A percentile compares a stretch with the other conserved stretches of the same genome.
Conservation (phyloP, 2,329 filamentous ascomycete genomes). For the Fusarium napiforme region DNA sequence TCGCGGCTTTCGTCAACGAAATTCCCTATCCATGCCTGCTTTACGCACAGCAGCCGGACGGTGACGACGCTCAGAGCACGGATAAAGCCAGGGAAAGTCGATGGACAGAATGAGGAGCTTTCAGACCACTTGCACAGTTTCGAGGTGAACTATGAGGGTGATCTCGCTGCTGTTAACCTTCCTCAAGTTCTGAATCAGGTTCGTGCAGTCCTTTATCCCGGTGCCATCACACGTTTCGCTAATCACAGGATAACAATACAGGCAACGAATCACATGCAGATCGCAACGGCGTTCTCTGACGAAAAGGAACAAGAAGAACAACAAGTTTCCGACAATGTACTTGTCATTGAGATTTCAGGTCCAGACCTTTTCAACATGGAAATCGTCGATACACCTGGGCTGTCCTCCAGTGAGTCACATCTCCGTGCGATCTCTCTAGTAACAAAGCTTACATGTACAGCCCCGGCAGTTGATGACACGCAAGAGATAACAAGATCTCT, state of each 20-base stretch:
- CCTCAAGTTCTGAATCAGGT: neutral
- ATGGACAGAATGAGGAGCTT: rapidly evolving
- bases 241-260: rapidly evolving
- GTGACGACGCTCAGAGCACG: neutral
- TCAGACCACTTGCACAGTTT: neutral
- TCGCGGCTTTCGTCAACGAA: neutral
- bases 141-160: neutral
- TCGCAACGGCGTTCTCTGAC: neutral
- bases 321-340: neutral
- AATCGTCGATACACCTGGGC: neutral
- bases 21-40: neutral
- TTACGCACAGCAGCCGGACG: neutral
- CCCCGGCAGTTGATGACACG: rapidly evolving
- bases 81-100: neutral
- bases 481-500: neutral
- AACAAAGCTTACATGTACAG: neutral
- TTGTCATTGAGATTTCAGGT: neutral
- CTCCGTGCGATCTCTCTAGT: rapidly evolving
- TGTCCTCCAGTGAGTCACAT: neutral
- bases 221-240: neutral
- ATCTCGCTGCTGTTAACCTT: neutral
- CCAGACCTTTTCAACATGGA: neutral
- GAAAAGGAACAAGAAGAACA: neutral
- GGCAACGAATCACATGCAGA: neutral
- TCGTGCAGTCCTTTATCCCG: no score